phyloP scores from a whole-genome alignment of 2,329 filamentous ascomycete genomes.

The Spiromastix sp. region DNA sequence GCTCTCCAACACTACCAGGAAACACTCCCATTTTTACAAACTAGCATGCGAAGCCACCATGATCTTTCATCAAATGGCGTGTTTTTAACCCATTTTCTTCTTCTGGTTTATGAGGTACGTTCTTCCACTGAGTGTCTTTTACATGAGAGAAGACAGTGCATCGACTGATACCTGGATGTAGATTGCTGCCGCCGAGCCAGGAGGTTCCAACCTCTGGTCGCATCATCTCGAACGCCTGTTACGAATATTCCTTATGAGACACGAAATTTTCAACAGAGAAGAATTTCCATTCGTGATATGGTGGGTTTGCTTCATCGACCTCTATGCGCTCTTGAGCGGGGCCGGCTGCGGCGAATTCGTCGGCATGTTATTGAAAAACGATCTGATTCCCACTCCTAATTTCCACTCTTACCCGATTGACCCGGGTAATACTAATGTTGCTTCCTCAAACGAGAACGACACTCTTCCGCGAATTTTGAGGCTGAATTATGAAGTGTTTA shows the following conservation, averaged over 20 bases:
- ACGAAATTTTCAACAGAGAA: conserved; percentile 34
- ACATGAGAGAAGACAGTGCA: conserved; percentile 10
- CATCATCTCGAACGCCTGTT: conserved; percentile 44
- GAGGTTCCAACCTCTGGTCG: conserved; percentile 42
- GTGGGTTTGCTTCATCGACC: conserved; percentile 44
- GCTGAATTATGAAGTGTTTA: conserved; percentile 36
- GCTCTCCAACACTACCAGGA: conserved; percentile 46
- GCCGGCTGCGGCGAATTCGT: conserved; percentile 42
- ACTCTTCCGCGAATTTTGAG: conserved; percentile 32
- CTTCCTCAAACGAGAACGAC: conserved; percentile 25
- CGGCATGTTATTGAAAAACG: conserved; percentile 35
- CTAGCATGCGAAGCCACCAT: conserved; percentile 32
- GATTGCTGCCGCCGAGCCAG: conserved; percentile 37
- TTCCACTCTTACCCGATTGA: conserved; percentile 28
- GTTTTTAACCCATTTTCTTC: conserved; percentile 46
- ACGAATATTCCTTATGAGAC: conserved; percentile 39
- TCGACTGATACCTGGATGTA: conserved; percentile 14
- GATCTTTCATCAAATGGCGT: conserved; percentile 48
- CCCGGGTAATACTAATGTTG: conserved; percentile 18
- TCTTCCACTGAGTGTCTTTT: conserved; percentile 9
- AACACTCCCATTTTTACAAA: conserved; percentile 40
- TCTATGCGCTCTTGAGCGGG: conserved; percentile 45
- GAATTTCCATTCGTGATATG: conserved; percentile 43
- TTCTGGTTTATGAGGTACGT: conserved; percentile 47
- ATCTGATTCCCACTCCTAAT: conserved; percentile 36